phyloP scores from a whole-genome alignment of 371 early-diverging fungal species.

The Rhizopus delemar region DNA sequence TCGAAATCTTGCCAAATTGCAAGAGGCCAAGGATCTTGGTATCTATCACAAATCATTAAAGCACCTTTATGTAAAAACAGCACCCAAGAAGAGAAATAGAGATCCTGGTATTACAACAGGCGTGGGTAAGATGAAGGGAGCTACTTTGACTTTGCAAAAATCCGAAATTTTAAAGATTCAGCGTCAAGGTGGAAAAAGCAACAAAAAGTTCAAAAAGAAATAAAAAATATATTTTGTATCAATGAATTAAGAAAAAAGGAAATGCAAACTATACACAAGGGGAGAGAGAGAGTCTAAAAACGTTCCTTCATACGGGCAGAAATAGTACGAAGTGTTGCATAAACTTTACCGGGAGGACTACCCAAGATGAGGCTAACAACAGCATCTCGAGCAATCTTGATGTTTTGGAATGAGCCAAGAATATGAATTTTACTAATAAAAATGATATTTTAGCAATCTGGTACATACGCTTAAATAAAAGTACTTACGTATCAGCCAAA shows the following conservation, averaged over 20 bases:
- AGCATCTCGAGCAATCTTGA: constrained; percentile 96
- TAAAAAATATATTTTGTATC: not conserved
- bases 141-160: constrained; percentile 36
- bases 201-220: constrained; percentile 16
- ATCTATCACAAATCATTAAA: constrained; percentile 47
- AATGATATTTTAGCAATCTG: not conserved
- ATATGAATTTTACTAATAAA: constrained; percentile 85
- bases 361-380: constrained; percentile 96
- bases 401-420: constrained; percentile 96
- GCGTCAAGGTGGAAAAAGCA: constrained; percentile 24
- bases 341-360: constrained; percentile 97
- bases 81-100: constrained; percentile 36
- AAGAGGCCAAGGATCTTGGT: constrained; percentile 50
- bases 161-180: constrained; percentile 34
- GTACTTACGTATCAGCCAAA: constrained; percentile 89
- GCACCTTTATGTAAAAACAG: constrained; percentile 44
- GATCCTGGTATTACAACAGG: constrained; percentile 51
- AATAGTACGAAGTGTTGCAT: constrained; percentile 86
- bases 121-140: constrained; percentile 49
- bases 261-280: not conserved
- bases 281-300: constrained; percentile 53
- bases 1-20: constrained; percentile 23
- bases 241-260: not conserved
- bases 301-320: constrained; percentile 93
- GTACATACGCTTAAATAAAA: not conserved